Evolutionary conservation across 257 asterid species (phyloP).

Genomic region (Scutellaria minor): DNA sequence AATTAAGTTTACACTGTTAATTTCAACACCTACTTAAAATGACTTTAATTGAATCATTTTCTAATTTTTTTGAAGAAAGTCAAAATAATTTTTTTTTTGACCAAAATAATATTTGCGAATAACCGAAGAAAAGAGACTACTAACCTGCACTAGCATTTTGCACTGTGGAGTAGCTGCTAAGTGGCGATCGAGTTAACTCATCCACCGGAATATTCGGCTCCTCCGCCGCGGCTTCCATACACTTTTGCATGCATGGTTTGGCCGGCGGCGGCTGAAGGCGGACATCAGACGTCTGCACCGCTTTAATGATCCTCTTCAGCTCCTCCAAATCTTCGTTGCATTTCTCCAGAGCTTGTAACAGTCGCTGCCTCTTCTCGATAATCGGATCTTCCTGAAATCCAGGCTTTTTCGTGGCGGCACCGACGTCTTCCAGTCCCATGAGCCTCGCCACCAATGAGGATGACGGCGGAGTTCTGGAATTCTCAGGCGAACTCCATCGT

Average conservation of each 20-base stretch:
- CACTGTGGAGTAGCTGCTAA: constrained; percentile 29
- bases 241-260: constrained; percentile 27
- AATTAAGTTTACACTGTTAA: constrained; percentile 5
- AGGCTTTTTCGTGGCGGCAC: constrained; percentile 22
- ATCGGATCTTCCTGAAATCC: constrained; percentile 35
- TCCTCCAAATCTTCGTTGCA: constrained; percentile 83
- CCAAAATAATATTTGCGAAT: background rate
- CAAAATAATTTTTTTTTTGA: too few relatives aligned
- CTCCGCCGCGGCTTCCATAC: constrained; percentile 33
- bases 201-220: constrained; percentile 43
- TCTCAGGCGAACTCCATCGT: constrained; percentile 39
- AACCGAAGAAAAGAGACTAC: constrained; percentile 20
- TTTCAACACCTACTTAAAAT: constrained; percentile 10
- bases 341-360: constrained; percentile 73
- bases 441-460: constrained; percentile 67
- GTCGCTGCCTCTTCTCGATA: constrained; percentile 57
- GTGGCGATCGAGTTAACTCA: constrained; percentile 44
- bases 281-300: constrained; percentile 40
- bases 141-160: constrained; percentile 44
- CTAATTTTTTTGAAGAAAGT: too few relatives aligned
- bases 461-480: constrained; percentile 36
- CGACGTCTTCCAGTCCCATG: constrained; percentile 70
- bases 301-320: constrained; percentile 65
- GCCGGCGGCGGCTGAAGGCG: constrained; percentile 31
- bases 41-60: background rate